Percentiles rank a stretch among this genome's conserved stretches.
These are phyloP conservation scores for Scedosporium apiospermum DNA, from an alignment of 2,329 filamentous ascomycete genomes.

Conservation along the genomic window DNA sequence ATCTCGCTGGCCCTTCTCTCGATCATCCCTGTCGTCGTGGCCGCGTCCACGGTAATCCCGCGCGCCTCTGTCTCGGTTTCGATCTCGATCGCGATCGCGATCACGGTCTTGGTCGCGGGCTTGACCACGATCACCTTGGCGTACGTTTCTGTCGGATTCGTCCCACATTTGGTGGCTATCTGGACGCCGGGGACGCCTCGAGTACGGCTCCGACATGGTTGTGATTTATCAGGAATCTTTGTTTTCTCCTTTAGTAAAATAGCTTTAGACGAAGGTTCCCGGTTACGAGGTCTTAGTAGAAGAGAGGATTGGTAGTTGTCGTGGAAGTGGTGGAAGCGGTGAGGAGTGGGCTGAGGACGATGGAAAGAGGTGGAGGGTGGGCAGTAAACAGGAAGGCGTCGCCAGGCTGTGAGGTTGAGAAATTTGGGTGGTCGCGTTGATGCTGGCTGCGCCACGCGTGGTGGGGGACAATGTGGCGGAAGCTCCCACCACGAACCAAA, in stretches of 20 bases:
- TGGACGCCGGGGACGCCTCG: slow-evolving; percentile 18
- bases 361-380: not conserved
- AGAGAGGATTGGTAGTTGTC: not conserved
- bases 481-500: not conserved
- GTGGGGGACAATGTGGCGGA: not conserved
- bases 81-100: slow-evolving; percentile 16
- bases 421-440: not conserved
- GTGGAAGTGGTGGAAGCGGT: too few species aligned
- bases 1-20: slow-evolving; percentile 16
- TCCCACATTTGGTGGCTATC: slow-evolving; percentile 57
- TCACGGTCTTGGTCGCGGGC: slow-evolving; percentile 16
- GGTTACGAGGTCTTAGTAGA: too few species aligned
- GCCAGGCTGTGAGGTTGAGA: not conserved
- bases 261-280: not conserved
- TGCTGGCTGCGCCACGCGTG: not conserved
- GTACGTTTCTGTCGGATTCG: slow-evolving; percentile 30
- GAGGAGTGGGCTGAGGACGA: not conserved
- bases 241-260: not conserved
- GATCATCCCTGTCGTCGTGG: slow-evolving; percentile 7
- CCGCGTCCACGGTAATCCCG: slow-evolving; percentile 13
- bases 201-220: slow-evolving; percentile 4
- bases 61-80: slow-evolving; percentile 18
- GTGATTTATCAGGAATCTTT: not conserved
- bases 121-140: slow-evolving; percentile 14
- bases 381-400: not conserved